Percentiles rank a stretch among this genome's conserved stretches.
Conservation (phyloP, 257 asterid genomes). For the Coffea canephora region DNA sequence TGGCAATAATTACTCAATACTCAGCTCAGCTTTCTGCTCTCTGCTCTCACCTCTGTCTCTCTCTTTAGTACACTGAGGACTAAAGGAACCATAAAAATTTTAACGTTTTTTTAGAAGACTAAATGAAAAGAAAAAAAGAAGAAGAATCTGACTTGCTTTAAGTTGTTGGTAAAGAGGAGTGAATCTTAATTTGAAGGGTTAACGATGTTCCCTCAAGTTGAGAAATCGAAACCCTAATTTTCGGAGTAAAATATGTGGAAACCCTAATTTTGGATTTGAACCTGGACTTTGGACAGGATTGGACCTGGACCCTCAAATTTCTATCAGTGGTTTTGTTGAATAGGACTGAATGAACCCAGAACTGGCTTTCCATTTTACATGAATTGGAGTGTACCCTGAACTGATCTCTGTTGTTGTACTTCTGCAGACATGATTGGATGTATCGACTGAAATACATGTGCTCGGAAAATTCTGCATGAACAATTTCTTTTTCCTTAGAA, state of each 20-base stretch:
- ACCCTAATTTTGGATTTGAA: background rate
- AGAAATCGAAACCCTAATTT: background rate
- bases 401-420: constrained; percentile 5
- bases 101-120: background rate
- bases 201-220: background rate
- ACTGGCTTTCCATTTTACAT: background rate
- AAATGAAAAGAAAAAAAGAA: background rate
- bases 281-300: background rate
- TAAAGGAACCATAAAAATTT: constrained; percentile 5
- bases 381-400: background rate
- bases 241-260: background rate
- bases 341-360: background rate
- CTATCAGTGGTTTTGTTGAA: background rate
- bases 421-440: background rate
- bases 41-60: constrained; percentile 3
- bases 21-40: constrained; percentile 19
- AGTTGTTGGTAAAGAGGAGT: background rate
- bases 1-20: constrained; percentile 29
- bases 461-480: background rate
- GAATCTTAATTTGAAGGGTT: background rate
- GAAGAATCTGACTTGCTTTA: background rate
- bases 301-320: background rate
- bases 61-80: constrained; percentile 4
- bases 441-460: background rate
- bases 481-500: background rate